Evolutionary conservation across 2,329 filamentous ascomycete species (phyloP), one percentile per base, ranked within the genome.

Genomic region (Zalaria obscura): DNA sequence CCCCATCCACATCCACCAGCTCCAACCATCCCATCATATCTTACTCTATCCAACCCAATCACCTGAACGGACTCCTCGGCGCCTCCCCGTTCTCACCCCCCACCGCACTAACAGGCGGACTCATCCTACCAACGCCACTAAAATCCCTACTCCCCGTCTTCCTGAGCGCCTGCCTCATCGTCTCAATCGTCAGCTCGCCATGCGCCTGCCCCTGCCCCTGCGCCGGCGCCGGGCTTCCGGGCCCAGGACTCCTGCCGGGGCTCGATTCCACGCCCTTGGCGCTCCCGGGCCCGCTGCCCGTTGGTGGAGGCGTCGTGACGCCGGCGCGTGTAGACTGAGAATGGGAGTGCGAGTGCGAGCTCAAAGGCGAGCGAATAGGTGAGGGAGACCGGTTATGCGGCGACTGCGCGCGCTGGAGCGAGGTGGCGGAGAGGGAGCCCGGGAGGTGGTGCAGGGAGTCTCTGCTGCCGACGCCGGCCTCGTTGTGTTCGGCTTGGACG

Each of bases 91-190:
- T 58, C 38, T 63, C 64, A 18, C 60, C 47, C 41, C 57, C 59
- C 38, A 55, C 55, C 31, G 61, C 57, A 41, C 59, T 61, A 47
- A 61, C 45, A n/a, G 60, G 58, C 50, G 38, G 40, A n/a, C 38
- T 36, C 5, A 62, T 59, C 26, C 55, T 50, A 34, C 43, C 42
- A 39, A 54, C 52, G 31, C 65, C 63, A 33, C 68, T 64, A 43
- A 95, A 64, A 57, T 95, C 89, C 11, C 82, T 76, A 61, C 86
- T 94, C 36, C 79, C 84, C 9, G 87, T 93, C 59, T 84, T 80
- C 55, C 83, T 72, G 55, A 95, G 67, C 10, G 86, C 88, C 62
- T 95, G 87, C 40, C 80, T 74, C 88, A 95, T 93, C 3, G 88
- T 95, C 68, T 95, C 87, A 49, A 95, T 83, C 45, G 83, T 86